Evolutionary conservation across 768 basidiomycete genomes (phyloP).

Genomic region (Pulveroboletus ravenelii): DNA sequence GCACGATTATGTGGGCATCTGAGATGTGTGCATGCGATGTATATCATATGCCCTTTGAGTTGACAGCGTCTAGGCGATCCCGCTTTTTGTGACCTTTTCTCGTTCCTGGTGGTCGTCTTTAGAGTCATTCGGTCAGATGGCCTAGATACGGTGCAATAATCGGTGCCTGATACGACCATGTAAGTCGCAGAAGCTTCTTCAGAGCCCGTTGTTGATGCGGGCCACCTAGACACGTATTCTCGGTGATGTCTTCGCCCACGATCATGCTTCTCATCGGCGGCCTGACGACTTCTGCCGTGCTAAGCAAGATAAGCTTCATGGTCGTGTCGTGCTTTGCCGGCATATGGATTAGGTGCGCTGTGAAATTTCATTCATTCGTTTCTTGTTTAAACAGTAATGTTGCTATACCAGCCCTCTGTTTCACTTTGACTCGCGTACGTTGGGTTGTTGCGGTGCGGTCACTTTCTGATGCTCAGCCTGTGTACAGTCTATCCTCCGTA

Average conservation of each 20-base stretch:
- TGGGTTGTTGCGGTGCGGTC: not conserved
- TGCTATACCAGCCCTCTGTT: slow-evolving; percentile 95
- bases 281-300: slow-evolving; percentile 94
- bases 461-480: slow-evolving; percentile 1
- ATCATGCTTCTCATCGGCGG: slow-evolving; percentile 98
- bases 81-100: slow-evolving; percentile 94
- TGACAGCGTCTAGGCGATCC: slow-evolving; percentile 68
- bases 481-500: slow-evolving; percentile 84
- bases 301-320: slow-evolving; percentile 97
- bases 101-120: slow-evolving; percentile 81
- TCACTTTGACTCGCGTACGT: slow-evolving; percentile 89
- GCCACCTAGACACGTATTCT: slow-evolving; percentile 73
- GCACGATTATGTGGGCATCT: slow-evolving; percentile 95
- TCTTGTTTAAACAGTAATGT: slow-evolving; percentile 63
- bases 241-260: slow-evolving; percentile 93
- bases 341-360: slow-evolving; percentile 94
- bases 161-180: slow-evolving; percentile 76
- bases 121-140: slow-evolving; percentile 58
- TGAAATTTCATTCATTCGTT: not conserved
- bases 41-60: not conserved
- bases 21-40: slow-evolving; percentile 52
- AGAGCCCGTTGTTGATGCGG: not conserved
- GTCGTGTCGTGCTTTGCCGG: slow-evolving; percentile 94
- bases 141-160: slow-evolving; percentile 48
- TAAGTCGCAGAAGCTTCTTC: slow-evolving; percentile 31